phyloP scores from a whole-genome alignment of 805 yeast genomes.

The Starmerella geochares region DNA sequence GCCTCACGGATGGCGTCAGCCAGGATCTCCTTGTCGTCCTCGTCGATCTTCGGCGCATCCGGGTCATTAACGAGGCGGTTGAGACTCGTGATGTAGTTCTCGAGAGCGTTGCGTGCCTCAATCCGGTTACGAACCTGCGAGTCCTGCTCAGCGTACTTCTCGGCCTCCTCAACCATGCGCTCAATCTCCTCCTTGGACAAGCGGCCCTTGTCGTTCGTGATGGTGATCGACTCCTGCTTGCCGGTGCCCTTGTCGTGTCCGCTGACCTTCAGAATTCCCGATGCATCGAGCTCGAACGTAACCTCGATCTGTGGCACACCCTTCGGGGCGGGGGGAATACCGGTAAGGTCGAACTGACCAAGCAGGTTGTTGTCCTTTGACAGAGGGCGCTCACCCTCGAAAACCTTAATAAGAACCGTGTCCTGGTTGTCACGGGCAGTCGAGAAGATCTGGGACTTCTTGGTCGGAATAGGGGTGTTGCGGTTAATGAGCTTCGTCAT shows the following conservation, averaged over 20 bases:
- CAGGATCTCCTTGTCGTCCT: constrained; percentile 83
- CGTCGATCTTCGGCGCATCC: constrained; percentile 60
- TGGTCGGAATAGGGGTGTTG: constrained; percentile 91
- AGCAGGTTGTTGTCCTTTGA: constrained; percentile 86
- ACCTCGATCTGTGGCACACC: constrained; percentile 88
- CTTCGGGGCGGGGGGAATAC: constrained; percentile 86
- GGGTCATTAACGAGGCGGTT: constrained; percentile 53
- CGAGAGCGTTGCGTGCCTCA: constrained; percentile 78
- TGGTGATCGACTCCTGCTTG: constrained; percentile 79
- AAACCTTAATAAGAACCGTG: constrained; percentile 86
- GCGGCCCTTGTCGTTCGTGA: constrained; percentile 90
- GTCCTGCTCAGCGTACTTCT: constrained; percentile 86
- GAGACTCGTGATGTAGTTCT: constrained; percentile 76
- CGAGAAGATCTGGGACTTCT: constrained; percentile 88
- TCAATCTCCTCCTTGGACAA: constrained; percentile 88
- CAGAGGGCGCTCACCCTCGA: constrained; percentile 92
- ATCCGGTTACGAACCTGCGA: constrained; percentile 71
- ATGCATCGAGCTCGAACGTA: constrained; percentile 77
- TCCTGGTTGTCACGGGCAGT: constrained; percentile 96
- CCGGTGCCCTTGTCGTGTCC: constrained; percentile 94
- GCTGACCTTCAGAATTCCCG: constrained; percentile 74
- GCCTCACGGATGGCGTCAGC: constrained; percentile 80
- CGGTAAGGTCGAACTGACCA: constrained; percentile 77
- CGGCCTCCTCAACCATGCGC: constrained; percentile 96
- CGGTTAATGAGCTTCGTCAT: constrained; percentile 93